Evolutionary conservation across 352 stramenopile species (phyloP).

Genomic region (Globisporangium parvum): DNA sequence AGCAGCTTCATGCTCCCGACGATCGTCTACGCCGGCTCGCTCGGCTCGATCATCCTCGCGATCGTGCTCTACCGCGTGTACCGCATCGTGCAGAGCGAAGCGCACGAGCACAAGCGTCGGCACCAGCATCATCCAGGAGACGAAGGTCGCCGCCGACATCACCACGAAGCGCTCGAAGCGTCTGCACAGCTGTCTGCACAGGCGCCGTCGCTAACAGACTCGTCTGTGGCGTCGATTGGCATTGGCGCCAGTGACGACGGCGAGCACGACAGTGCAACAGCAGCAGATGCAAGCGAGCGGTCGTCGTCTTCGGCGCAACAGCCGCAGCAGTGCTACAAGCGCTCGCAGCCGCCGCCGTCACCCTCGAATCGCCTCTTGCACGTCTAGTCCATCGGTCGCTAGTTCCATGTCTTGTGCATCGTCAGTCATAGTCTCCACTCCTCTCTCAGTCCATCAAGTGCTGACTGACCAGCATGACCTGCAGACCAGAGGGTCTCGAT

Average conservation of each 20-base stretch:
- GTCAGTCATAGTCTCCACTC: no score
- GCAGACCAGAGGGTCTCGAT: not conserved
- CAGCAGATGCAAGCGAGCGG: slow-evolving; percentile 12
- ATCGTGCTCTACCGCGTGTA: slow-evolving; percentile 49
- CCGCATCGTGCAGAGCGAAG: slow-evolving; percentile 40
- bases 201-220: slow-evolving; percentile 15
- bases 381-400: slow-evolving; percentile 14
- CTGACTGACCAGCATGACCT: no score
- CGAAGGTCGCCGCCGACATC: not conserved
- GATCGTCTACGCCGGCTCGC: slow-evolving; percentile 41
- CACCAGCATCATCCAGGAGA: not conserved
- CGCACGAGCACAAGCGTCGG: slow-evolving; percentile 20
- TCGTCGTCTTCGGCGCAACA: slow-evolving; percentile 16
- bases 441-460: no score
- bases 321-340: slow-evolving; percentile 46
- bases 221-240: slow-evolving; percentile 6
- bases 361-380: slow-evolving; percentile 27
- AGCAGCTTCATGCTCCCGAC: slow-evolving; percentile 33
- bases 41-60: slow-evolving; percentile 38
- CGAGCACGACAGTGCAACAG: not conserved
- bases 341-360: slow-evolving; percentile 30
- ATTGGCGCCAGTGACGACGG: slow-evolving; percentile 2
- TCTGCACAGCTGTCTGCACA: slow-evolving; percentile 2
- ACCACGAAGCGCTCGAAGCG: not conserved
- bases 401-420: not conserved